phyloP scores from a whole-genome alignment of 2,329 filamentous ascomycete genomes.

The Gyromitra esculenta region DNA sequence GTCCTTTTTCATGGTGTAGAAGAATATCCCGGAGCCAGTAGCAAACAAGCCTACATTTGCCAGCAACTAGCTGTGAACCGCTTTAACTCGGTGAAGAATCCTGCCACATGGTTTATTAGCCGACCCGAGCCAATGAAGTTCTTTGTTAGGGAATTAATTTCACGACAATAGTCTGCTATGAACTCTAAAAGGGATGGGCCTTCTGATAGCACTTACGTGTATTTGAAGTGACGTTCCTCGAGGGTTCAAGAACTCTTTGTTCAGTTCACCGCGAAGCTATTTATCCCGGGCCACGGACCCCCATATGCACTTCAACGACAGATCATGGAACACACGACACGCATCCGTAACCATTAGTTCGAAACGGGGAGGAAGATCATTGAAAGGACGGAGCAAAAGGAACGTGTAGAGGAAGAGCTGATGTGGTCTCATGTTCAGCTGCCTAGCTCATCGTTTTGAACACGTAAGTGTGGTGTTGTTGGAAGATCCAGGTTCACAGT shows the following conservation, averaged over 20 bases:
- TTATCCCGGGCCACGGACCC: conserved; percentile 18
- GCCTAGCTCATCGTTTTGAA: conserved; percentile 19
- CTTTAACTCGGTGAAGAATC: not conserved
- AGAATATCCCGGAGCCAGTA: not conserved
- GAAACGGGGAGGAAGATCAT: conserved; percentile 13
- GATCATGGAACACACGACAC: conserved; percentile 21
- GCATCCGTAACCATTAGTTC: conserved; percentile 13
- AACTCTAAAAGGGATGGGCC: conserved; percentile 9
- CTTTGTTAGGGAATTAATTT: not conserved
- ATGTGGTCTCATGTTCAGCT: conserved; percentile 6
- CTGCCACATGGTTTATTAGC: conserved; percentile 8
- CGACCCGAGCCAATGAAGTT: conserved; percentile 2
- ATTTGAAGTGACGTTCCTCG: conserved; percentile 12
- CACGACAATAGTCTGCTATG: not conserved
- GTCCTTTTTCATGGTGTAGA: not conserved
- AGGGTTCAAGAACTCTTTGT: conserved; percentile 29
- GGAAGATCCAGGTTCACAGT: conserved; percentile 17
- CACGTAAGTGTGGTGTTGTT: conserved; percentile 16
- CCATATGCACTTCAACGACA: conserved; percentile 3
- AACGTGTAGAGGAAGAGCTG: conserved; percentile 4
- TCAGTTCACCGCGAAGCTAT: conserved; percentile 26
- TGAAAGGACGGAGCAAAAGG: not conserved
- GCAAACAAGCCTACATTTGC: not conserved
- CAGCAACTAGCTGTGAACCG: not conserved
- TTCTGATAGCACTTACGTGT: conserved; percentile 8